Percentiles rank a stretch among this genome's conserved stretches.
phyloP scores from a whole-genome alignment of 805 yeast genomes.

The Metschnikowia lachancei region DNA sequence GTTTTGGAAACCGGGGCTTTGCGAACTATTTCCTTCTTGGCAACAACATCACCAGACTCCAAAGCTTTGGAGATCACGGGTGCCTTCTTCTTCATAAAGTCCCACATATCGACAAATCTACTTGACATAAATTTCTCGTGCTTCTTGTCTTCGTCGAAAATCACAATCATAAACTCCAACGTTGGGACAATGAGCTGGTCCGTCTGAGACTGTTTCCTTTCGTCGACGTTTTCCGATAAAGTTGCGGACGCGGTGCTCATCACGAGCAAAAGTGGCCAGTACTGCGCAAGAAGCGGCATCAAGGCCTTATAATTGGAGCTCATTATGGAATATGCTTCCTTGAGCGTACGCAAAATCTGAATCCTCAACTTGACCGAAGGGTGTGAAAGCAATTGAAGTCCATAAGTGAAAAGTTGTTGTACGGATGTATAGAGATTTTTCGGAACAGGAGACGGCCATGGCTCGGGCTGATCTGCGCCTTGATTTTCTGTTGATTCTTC shows the following conservation, averaged over 20 bases:
- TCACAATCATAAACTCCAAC: slow-evolving; percentile 27
- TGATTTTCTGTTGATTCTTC: slow-evolving; percentile 10
- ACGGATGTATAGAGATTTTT: slow-evolving; percentile 55
- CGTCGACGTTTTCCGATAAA: slow-evolving; percentile 14
- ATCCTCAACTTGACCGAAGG: slow-evolving; percentile 55
- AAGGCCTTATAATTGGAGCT: slow-evolving; percentile 30
- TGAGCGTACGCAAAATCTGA: slow-evolving; percentile 52
- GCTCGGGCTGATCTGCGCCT: slow-evolving; percentile 12
- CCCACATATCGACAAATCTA: slow-evolving; percentile 50
- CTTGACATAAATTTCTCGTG: slow-evolving; percentile 48
- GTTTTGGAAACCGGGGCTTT: background rate
- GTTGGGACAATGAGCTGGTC: slow-evolving; percentile 26
- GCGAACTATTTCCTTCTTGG: background rate
- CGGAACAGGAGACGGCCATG: slow-evolving; percentile 71
- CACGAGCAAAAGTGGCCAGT: slow-evolving; percentile 33
- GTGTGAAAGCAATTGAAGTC: slow-evolving; percentile 68
- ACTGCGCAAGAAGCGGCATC: slow-evolving; percentile 32
- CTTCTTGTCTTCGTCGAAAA: slow-evolving; percentile 30
- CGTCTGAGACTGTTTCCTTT: background rate
- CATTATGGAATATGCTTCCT: slow-evolving; percentile 31
- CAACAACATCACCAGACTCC: background rate
- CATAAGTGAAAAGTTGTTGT: slow-evolving; percentile 62
- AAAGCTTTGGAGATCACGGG: background rate
- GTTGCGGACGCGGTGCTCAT: slow-evolving; percentile 21
- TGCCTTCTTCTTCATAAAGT: slow-evolving; percentile 14